Evolutionary conservation across 805 yeast genomes (phyloP), one percentile per base, ranked within the genome.

Genomic region (Yarrowia osloensis): DNA sequence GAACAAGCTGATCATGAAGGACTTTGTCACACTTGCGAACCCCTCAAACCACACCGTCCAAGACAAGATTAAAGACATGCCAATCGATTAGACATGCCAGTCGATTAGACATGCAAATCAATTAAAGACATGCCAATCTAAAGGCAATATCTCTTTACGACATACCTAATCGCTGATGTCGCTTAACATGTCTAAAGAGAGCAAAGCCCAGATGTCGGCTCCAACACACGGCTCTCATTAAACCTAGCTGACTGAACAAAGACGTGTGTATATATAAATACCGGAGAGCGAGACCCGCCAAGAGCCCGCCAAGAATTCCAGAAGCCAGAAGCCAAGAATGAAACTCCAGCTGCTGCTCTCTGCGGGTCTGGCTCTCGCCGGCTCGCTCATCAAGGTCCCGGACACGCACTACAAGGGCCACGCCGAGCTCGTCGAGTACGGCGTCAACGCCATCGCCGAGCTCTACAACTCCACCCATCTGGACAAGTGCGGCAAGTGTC

Each of bases 381-480:
- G 39, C 7, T 57, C 65, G 4, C 65, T 57, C 21, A 42, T 57
- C 50, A 28, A 40, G 29, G 50, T 42, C 28, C 65, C 65, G 2
- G 65, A 57, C 31, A 28, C 50, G 7, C 47, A 17, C 12, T 57
- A 40, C 65, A 39, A 57, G 28, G 39, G 50, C 17, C 50, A 57
- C 15, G 37, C 28, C 4, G 50, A 57, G 29, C 50, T 57, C 9
- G 65, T 57, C 9, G 61, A 54, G 33, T 54, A 54, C 33, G 61
- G 61, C 24, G 44, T 57, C n/a, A 57, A 57, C 17, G 65, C 47
- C 15, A 57, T 57, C 37, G 61, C 17, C 12, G 33, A 54, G 44
- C 44, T 54, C 31, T 54, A 54, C 61, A 54, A 54, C 61, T 54
- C 61, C 6, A 54, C 61, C 9, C 61, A 54, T 7, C 31, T 54